phyloP scores from a whole-genome alignment of 164 flowering plant species.

The Akebia trifoliata region DNA sequence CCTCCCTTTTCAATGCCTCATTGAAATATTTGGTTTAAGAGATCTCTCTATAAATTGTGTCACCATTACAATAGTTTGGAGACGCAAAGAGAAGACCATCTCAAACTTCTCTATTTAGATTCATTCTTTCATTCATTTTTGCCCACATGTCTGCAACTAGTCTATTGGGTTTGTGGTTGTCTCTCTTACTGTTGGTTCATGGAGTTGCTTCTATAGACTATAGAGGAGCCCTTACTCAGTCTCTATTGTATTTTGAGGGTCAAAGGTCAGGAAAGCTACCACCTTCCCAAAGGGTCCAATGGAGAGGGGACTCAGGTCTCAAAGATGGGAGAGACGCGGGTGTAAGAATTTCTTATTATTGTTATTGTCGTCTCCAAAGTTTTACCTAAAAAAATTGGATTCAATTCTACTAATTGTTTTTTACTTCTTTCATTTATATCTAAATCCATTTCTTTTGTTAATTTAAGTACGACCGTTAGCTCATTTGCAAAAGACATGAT shows the following conservation, averaged over 20 bases:
- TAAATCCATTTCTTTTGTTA: too few relatives aligned
- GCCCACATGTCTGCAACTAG: slow-evolving; percentile 5
- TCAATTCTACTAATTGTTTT: too few relatives aligned
- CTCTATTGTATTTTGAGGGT: slow-evolving; percentile 40
- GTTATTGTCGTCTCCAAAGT: too few relatives aligned
- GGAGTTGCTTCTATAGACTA: slow-evolving; percentile 25
- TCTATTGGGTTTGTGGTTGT: slow-evolving; percentile 1
- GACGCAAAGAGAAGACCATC: background rate
- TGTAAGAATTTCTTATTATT: slow-evolving; percentile 17
- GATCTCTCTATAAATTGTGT: background rate
- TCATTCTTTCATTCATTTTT: background rate
- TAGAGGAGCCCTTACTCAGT: slow-evolving; percentile 29
- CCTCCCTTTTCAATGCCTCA: too few relatives aligned
- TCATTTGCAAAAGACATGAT: too few relatives aligned
- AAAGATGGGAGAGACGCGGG: slow-evolving; percentile 26
- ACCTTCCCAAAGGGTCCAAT: slow-evolving; percentile 30
- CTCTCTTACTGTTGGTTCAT: slow-evolving; percentile 3
- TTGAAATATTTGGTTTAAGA: background rate
- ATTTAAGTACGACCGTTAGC: too few relatives aligned
- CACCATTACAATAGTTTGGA: background rate
- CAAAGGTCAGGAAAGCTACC: slow-evolving; percentile 49
- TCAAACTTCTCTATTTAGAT: background rate
- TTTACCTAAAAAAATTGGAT: too few relatives aligned
- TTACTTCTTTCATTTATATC: too few relatives aligned
- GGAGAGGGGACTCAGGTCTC: slow-evolving; percentile 49